Evolutionary conservation across 1,284 basidiomycete species (phyloP).

Genomic region (Filobasidium uniguttulatum): DNA sequence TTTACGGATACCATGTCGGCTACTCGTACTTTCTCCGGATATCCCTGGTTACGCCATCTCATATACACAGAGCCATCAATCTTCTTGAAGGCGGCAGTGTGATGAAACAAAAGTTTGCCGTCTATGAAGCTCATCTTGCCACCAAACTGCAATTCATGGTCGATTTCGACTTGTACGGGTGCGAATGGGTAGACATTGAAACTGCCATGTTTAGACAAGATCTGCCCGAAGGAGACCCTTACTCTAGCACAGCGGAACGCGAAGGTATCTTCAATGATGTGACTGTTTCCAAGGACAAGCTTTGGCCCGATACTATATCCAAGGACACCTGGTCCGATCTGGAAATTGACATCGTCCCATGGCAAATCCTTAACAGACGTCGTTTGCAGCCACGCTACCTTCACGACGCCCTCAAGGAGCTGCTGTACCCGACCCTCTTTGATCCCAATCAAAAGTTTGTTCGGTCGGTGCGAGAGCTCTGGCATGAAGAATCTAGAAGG

Average conservation of each 20-base stretch:
- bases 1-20: slow-evolving; percentile 85
- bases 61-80: slow-evolving; percentile 54
- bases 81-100: slow-evolving; percentile 67
- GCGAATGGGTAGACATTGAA: slow-evolving; percentile 64
- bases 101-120: slow-evolving; percentile 59
- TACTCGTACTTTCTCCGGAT: slow-evolving; percentile 86
- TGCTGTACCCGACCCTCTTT: slow-evolving; percentile 38
- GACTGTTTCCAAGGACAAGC: slow-evolving; percentile 24
- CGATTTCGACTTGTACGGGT: slow-evolving; percentile 90
- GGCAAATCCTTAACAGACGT: slow-evolving; percentile 73
- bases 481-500: slow-evolving; percentile 79
- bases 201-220: slow-evolving; percentile 42
- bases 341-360: slow-evolving; percentile 69
- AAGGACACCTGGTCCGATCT: slow-evolving; percentile 57
- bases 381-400: slow-evolving; percentile 52
- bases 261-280: slow-evolving; percentile 21
- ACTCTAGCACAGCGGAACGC: background rate
- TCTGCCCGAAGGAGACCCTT: slow-evolving; percentile 34
- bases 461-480: slow-evolving; percentile 74
- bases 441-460: slow-evolving; percentile 62
- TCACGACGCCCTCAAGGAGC: slow-evolving; percentile 58
- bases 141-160: slow-evolving; percentile 86
- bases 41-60: slow-evolving; percentile 55
- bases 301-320: slow-evolving; percentile 42
- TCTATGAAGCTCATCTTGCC: slow-evolving; percentile 81